Base-by-base conservation (phyloP, 169 alveolate species). In the Plasmodium vinckei region DNA sequence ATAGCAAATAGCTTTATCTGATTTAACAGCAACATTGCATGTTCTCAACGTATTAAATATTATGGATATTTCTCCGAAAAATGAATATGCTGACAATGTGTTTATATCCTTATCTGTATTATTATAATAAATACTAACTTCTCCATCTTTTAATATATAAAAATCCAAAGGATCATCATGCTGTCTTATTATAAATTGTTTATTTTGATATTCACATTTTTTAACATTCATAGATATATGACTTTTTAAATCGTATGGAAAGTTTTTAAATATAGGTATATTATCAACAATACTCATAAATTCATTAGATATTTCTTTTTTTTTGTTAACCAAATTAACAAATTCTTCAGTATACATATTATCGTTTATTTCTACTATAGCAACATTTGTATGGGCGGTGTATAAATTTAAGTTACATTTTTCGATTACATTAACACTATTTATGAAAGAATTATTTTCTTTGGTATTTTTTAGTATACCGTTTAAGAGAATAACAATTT, bases 1-100 rank as follows among this genome's bases (percentile, higher is more conserved):
- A 63, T 70, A 70, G 33, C 91, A 86, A 63, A 21, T 19, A 21
- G 91, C 91, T 46, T 19, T 54, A 57, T 86, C 87, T 51, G 91
- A 86, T 63, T 86, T 87, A 5, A 86, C 87, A 19, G 59, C 51
- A 19, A 64, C 75, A 15, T 68, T 42, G 39, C 86, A 86, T 21
- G 86, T 86, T 86, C 91, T 68, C 5, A 86, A 64, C 5, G 77
- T 86, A 44, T 86, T 86, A 51, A 68, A 86, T 51, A 86, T 86
- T 9, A 86, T 25, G 17, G 91, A 25, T 47, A 86, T 21, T 59
- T 86, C 91, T 19, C 91, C 91, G 70, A 86, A 86, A 70, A 86
- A 86, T 6, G 33, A n/a, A 47, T 65, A 46, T 17, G 49, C 42
- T 12, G 70, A 53, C 10, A 70, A 69, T 23, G 84, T 61, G 61